These are phyloP conservation scores for Sphaerulina musiva DNA, from an alignment of 2,329 filamentous ascomycete species.

Conservation along the genomic window DNA sequence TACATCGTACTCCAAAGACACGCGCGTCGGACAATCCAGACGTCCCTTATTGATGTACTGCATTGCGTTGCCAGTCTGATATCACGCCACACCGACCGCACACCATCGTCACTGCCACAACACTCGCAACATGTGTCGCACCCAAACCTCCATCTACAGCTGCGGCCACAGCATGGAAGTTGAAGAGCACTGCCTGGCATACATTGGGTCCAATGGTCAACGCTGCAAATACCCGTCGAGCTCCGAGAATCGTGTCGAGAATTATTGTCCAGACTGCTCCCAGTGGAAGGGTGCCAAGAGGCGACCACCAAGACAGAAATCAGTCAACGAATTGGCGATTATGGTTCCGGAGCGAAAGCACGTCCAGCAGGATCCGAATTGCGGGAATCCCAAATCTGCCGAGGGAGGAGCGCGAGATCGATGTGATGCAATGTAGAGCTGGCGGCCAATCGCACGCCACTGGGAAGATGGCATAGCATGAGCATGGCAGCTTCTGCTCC, in stretches of 20 bases:
- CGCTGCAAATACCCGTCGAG: not conserved
- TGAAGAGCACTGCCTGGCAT: conserved; percentile 1
- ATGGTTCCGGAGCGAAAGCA: not conserved
- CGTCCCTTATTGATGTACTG: too few species aligned
- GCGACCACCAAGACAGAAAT: not conserved
- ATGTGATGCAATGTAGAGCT: conserved; percentile 5
- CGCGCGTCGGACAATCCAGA: too few species aligned
- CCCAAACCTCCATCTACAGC: conserved; percentile 3
- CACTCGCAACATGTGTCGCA: conserved; percentile 8
- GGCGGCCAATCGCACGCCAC: not conserved
- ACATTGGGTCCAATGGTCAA: not conserved
- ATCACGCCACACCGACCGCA: too few species aligned
- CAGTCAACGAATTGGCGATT: not conserved
- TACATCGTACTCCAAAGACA: too few species aligned
- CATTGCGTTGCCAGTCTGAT: too few species aligned
- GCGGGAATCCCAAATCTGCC: conserved; percentile 7
- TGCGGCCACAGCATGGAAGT: conserved; percentile 5
- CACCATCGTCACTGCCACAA: too few species aligned
- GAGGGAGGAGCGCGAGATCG: not conserved
- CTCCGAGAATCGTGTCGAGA: not conserved
- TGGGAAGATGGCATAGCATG: not conserved
- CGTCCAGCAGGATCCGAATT: conserved; percentile 11
- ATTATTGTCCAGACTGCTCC: conserved; percentile 3
- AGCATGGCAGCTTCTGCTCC: not conserved
- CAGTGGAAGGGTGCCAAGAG: not conserved